Evolutionary conservation across 306 rosid genomes (phyloP), one percentile per base, ranked within the genome.

Genomic region (Trifolium fragiferum): DNA sequence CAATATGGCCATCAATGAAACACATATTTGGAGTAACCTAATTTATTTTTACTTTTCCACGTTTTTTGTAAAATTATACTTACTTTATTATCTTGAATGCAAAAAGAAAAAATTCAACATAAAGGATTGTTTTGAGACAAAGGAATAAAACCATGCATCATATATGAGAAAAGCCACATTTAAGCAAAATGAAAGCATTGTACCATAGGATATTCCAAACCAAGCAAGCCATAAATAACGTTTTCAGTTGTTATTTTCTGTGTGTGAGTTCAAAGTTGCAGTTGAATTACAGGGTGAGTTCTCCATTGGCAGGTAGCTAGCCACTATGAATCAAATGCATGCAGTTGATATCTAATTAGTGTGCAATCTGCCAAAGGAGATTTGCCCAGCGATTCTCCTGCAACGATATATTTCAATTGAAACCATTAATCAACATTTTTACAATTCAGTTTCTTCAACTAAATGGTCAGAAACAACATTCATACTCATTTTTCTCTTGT

Each of bases 321-420:
- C 75, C 84, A 87, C 82, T 72, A 30, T 9, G 58, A 35, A 55
- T 68, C 10, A 49, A 76, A 37, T 41, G 13, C 30, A 37, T 41
- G 13, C 30, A 11, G n/a, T 53, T 55, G 9, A 57, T 46, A 5
- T 40, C 40, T 51, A 46, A 14, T 1, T 72, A 78, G 88, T 78
- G 82, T 67, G 72, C 75, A 72, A 37, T 75, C 83, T 87, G 92
- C 92, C 89, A 87, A 90, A 84, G 92, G 88, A 88, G 90, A 87
- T 84, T 90, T 90, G 89, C 87, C 91, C 90, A 75, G 90, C 79
- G 62, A 87, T 89, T 73, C 86, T 80, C 43, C 54, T 78, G 78
- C 86, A 82, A 66, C 27, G n/a, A n/a, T n/a, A n/a, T n/a, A n/a
- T n/a, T n/a, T n/a, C n/a, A n/a, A n/a, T n/a, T n/a, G n/a, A n/a